A percentile compares a stretch with the other conserved stretches of the same genome.
Evolutionary conservation across 176 grass and related monocot species (phyloP).

Genomic region (Oryza glumipatula): DNA sequence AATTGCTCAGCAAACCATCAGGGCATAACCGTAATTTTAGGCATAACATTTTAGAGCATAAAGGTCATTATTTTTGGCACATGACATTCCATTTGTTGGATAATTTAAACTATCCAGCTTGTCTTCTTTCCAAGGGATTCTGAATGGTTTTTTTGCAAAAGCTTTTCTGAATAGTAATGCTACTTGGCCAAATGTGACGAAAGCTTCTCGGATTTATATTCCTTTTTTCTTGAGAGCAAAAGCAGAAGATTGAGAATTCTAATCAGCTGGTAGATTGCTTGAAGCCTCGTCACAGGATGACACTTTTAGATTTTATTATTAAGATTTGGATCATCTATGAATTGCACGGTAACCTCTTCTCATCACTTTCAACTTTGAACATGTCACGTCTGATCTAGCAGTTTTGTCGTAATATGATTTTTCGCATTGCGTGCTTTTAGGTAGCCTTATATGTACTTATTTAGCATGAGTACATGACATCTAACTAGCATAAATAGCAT

Average conservation of each 20-base stretch:
- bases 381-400: background rate
- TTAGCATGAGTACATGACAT: too few relatives aligned
- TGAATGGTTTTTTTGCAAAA: conserved; percentile 12
- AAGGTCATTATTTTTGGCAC: background rate
- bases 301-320: conserved; percentile 1
- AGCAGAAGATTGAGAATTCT: background rate
- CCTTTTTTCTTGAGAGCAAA: background rate
- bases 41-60: background rate
- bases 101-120: conserved; percentile 41
- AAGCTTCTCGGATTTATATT: background rate
- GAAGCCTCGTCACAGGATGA: conserved; percentile 17
- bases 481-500: too few relatives aligned
- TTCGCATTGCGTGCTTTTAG: too few relatives aligned
- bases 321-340: background rate
- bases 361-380: background rate
- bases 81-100: conserved; percentile 39
- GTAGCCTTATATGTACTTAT: too few relatives aligned
- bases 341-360: too few relatives aligned
- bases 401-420: too few relatives aligned
- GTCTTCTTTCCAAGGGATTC: conserved; percentile 24
- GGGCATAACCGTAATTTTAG: conserved; percentile 5
- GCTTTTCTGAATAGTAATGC: conserved; percentile 11
- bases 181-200: conserved; percentile 21
- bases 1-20: conserved; percentile 2
- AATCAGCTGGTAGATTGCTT: conserved; percentile 5